Evolutionary conservation across 2,329 filamentous ascomycete species (phyloP).

Genomic region (Cryphonectria japonica): DNA sequence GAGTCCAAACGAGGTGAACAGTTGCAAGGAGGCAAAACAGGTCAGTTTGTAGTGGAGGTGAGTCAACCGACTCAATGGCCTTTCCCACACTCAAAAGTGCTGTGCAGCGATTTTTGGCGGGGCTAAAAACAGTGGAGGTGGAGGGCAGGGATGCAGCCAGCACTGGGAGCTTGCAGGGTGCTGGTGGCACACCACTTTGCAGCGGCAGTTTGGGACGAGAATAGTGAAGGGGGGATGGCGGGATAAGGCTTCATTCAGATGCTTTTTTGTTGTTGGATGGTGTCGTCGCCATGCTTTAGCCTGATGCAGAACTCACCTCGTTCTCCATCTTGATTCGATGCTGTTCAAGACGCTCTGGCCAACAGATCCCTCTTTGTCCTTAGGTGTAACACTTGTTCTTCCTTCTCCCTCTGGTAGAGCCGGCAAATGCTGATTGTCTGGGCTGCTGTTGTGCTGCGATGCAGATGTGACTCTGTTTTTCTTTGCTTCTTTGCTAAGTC

Average conservation of each 20-base stretch:
- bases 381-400: neutral
- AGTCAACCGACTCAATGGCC: slow-evolving; percentile 23
- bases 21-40: slow-evolving; percentile 24
- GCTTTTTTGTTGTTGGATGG: slow-evolving; percentile 2
- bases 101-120: slow-evolving; percentile 28
- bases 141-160: neutral
- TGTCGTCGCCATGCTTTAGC: slow-evolving; percentile 2
- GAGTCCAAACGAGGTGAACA: slow-evolving; percentile 14
- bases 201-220: slow-evolving; percentile 6
- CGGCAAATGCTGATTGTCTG: neutral
- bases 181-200: neutral
- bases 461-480: neutral
- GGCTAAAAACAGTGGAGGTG: slow-evolving; percentile 16
- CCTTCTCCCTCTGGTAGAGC: neutral
- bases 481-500: neutral
- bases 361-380: neutral
- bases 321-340: slow-evolving; percentile 25
- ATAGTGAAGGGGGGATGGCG: neutral
- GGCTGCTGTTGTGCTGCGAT: slow-evolving; percentile 5
- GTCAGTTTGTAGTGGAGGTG: slow-evolving; percentile 23
- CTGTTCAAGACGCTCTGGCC: neutral
- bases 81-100: slow-evolving; percentile 16
- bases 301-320: slow-evolving; percentile 24
- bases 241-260: neutral
- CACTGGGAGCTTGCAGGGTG: slow-evolving; percentile 11